These are phyloP conservation scores for Cunninghamia lanceolata DNA, from an alignment of 75 land plant species.

Conservation along the genomic window DNA sequence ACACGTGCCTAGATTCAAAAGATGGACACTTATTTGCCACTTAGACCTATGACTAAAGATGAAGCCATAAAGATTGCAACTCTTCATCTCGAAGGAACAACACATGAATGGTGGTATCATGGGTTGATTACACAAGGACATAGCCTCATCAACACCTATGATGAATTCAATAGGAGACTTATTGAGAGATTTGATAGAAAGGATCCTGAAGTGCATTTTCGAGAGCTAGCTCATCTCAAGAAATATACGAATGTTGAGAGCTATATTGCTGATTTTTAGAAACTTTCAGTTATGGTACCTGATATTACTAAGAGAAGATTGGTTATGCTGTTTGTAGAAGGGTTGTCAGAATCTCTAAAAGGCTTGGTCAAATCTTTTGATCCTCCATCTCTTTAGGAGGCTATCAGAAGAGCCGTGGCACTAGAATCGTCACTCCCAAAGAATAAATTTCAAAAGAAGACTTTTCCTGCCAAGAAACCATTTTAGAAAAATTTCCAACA, in stretches of 20 bases:
- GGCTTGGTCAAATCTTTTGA: background rate
- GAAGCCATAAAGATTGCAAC: no score
- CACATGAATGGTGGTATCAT: no score
- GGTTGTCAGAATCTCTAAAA: background rate
- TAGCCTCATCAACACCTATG: no score
- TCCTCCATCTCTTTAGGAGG: background rate
- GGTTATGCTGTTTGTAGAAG: background rate
- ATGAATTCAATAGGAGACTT: no score
- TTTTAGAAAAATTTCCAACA: no score
- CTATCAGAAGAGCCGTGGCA: background rate
- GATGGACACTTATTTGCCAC: no score
- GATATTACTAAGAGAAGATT: background rate
- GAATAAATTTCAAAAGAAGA: background rate
- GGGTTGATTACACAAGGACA: no score
- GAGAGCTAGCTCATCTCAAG: background rate
- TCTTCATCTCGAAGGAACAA: no score
- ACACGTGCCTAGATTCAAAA: no score
- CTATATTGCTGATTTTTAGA: background rate
- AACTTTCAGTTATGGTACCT: background rate
- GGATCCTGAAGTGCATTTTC: background rate
- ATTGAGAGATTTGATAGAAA: background rate
- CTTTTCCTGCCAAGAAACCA: no score
- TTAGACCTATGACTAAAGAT: no score
- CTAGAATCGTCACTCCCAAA: background rate
- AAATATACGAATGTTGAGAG: background rate